These are phyloP conservation scores for Lodderomyces elongisporus DNA, from an alignment of 1,139 yeast genomes.

Conservation along the genomic window DNA sequence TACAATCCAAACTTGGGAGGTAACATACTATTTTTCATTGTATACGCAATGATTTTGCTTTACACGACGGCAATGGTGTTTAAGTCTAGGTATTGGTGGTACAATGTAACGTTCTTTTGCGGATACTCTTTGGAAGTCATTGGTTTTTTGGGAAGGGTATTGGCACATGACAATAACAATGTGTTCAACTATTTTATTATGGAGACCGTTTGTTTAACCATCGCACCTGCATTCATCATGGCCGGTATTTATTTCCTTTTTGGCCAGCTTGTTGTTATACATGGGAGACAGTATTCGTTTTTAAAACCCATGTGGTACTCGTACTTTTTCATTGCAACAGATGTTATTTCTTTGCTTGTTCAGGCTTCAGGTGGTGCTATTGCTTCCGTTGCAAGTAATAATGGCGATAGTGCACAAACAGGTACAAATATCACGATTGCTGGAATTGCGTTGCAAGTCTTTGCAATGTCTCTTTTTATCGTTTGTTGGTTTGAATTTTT, in stretches of 20 bases:
- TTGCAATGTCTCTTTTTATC: slow-evolving; percentile 60
- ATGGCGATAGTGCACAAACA: slow-evolving; percentile 26
- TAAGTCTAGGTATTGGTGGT: slow-evolving; percentile 27
- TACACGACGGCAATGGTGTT: slow-evolving; percentile 17
- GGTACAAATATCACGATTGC: slow-evolving; percentile 78
- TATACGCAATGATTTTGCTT: slow-evolving; percentile 22
- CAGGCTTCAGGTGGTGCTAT: slow-evolving; percentile 84
- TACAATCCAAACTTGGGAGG: slow-evolving; percentile 18
- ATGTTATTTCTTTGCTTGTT: slow-evolving; percentile 60
- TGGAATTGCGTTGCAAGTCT: slow-evolving; percentile 75
- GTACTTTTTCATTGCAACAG: slow-evolving; percentile 59
- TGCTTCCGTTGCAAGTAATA: slow-evolving; percentile 50
- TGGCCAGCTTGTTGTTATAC: slow-evolving; percentile 65
- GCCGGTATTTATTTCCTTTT: slow-evolving; percentile 76
- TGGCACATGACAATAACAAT: slow-evolving; percentile 38
- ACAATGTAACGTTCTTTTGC: slow-evolving; percentile 25
- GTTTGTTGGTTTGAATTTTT: slow-evolving; percentile 48
- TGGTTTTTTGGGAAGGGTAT: slow-evolving; percentile 66
- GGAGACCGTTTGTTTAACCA: slow-evolving; percentile 64
- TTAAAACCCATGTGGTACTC: slow-evolving; percentile 72
- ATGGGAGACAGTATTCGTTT: slow-evolving; percentile 55
- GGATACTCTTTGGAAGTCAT: slow-evolving; percentile 34
- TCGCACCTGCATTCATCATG: slow-evolving; percentile 85
- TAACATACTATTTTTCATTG: slow-evolving; percentile 24
- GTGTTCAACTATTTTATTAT: slow-evolving; percentile 45